Base-by-base conservation (phyloP, 2,329 filamentous ascomycete genomes). In the Nothophoma quercina region DNA sequence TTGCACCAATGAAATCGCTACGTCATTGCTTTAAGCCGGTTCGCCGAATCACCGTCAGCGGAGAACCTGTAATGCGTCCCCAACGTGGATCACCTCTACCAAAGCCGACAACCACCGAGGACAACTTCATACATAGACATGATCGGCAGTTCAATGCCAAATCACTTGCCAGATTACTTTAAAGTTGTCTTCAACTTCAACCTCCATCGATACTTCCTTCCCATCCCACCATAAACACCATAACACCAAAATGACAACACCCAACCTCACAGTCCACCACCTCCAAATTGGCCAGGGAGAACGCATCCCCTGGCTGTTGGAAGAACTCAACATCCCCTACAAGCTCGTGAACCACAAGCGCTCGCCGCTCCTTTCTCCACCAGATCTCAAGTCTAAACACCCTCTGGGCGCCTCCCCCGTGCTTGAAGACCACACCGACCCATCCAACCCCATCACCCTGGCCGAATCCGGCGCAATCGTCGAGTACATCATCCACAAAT, bases 271-370 rank as follows among this genome's bases (percentile, higher is more conserved):
- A 32, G 59, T 75, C 43, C 71, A 75, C 62, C 72, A 75, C 42
- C 69, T 75, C 5, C 72, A 72, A 57, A 45, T 69, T 67, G 85
- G 83, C 9, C 85, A 88, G 67, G 87, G 85, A 28, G 85, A 88
- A 67, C 84, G 86, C 32, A 78, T 88, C 43, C 73, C 82, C 63
- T 88, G 83, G 80, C 80, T 88, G 36, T 84, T 84, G 67, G 86
- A 89, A 69, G 86, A 89, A 69, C 81, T 88, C 15, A 69, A 72
- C 39, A 70, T 89, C 43, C 65, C 75, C 2, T 88, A 88, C 66
- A 64, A 75, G 1, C 69, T 84, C 9, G 74, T 75, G 50, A 70
- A 73, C 32, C 77, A 85, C 74, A 54, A 75, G 42, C 79, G 81
- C 34, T 64, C 64, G 7, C 80, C 85, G 58, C 44, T 79, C 10